These are phyloP conservation scores for Penicillium sp. DNA, from an alignment of 2,329 filamentous ascomycete species.

Conservation along the genomic window DNA sequence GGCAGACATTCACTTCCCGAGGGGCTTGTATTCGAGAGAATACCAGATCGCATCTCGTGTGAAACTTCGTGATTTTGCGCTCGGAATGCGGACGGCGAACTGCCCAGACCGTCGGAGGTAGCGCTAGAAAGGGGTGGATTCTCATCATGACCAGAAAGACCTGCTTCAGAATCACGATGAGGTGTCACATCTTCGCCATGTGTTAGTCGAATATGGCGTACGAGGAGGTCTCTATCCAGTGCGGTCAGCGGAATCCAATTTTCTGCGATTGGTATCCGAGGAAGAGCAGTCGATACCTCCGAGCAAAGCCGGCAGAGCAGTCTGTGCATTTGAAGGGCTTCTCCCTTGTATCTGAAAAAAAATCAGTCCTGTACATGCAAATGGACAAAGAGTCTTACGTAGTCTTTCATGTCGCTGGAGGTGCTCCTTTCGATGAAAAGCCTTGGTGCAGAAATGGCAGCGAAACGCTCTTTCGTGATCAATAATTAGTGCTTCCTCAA, in stretches of 20 bases:
- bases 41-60: background rate
- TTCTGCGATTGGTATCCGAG: background rate
- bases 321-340: conserved; percentile 2
- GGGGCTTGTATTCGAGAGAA: background rate
- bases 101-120: background rate
- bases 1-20: background rate
- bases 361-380: background rate
- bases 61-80: background rate
- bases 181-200: background rate
- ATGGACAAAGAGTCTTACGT: background rate
- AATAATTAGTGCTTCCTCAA: too few relatives aligned
- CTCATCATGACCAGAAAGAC: background rate
- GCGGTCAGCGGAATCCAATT: background rate
- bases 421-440: conserved; percentile 5
- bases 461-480: background rate
- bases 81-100: background rate
- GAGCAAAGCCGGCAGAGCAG: conserved; percentile 1
- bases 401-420: conserved; percentile 9
- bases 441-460: conserved; percentile 7
- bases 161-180: background rate
- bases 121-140: background rate
- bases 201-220: background rate
- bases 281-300: background rate
- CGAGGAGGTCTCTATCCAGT: conserved; percentile 6
- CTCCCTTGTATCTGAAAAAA: conserved; percentile 2